A percentile compares a stretch with the other conserved stretches of the same genome.
Evolutionary conservation across 768 basidiomycete genomes (phyloP).

Genomic region (Pleurotus djamor): DNA sequence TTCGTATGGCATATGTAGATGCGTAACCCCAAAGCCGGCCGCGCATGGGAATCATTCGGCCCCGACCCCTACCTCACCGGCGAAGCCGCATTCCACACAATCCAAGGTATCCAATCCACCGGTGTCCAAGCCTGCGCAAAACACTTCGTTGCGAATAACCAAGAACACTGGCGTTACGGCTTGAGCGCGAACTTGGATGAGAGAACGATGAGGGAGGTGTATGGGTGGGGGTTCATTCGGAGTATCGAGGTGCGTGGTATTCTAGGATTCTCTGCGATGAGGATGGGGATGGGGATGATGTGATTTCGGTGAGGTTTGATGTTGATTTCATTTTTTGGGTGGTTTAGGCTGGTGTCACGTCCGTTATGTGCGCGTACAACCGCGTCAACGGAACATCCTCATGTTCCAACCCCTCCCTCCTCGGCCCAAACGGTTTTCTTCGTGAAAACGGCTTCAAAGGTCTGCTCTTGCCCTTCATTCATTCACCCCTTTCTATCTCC

Average conservation of each 20-base stretch:
- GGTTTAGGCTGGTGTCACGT: slow-evolving; percentile 42
- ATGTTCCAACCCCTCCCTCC: slow-evolving; percentile 54
- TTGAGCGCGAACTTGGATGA: slow-evolving; percentile 50
- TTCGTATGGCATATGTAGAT: slow-evolving; percentile 11
- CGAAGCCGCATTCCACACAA: slow-evolving; percentile 52
- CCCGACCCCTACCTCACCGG: slow-evolving; percentile 52
- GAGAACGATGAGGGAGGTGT: slow-evolving; percentile 52
- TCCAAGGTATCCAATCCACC: slow-evolving; percentile 47
- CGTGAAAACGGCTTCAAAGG: slow-evolving; percentile 42
- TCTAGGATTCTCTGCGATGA: not conserved
- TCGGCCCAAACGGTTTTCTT: slow-evolving; percentile 39
- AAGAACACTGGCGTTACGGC: slow-evolving; percentile 51
- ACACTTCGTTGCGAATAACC: slow-evolving; percentile 34
- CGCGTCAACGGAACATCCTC: slow-evolving; percentile 60
- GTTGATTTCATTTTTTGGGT: not conserved
- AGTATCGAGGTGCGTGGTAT: slow-evolving; percentile 38
- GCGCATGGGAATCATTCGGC: slow-evolving; percentile 54
- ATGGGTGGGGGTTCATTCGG: slow-evolving; percentile 48
- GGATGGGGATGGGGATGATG: too few species aligned
- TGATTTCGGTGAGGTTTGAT: too few species aligned
- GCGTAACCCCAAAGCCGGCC: slow-evolving; percentile 49
- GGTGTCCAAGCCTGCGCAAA: slow-evolving; percentile 43
- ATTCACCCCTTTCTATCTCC: too few species aligned
- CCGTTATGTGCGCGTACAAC: slow-evolving; percentile 55
- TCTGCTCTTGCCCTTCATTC: slow-evolving; percentile 4